A percentile compares a stretch with the other conserved stretches of the same genome.
Conservation (phyloP, 768 basidiomycete species). For the Lanmaoa rubissima region DNA sequence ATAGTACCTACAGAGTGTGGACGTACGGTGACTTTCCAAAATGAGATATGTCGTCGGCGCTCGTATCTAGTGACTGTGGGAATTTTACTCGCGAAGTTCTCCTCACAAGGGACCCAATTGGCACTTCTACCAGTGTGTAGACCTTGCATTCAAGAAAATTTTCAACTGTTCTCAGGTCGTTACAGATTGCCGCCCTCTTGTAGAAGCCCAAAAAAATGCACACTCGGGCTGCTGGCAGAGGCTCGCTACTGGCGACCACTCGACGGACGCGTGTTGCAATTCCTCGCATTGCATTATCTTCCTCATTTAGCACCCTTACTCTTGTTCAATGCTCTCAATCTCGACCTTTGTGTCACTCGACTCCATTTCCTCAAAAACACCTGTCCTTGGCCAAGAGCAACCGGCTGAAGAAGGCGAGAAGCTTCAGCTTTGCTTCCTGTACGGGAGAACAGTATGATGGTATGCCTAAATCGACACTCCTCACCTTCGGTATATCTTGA, state of each 20-base stretch:
- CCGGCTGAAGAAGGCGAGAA: neutral
- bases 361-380: neutral
- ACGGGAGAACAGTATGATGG: slow-evolving; percentile 25
- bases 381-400: neutral
- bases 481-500: slow-evolving; percentile 33
- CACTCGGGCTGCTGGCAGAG: neutral
- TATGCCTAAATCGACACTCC: slow-evolving; percentile 5
- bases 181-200: neutral
- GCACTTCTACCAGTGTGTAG: neutral
- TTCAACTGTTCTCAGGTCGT: neutral
- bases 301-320: neutral
- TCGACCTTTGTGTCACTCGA: neutral
- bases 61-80: slow-evolving; percentile 1
- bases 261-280: slow-evolving; percentile 5
- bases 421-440: neutral
- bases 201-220: neutral
- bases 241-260: neutral
- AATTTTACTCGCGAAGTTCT: neutral
- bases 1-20: too few relatives aligned
- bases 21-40: slow-evolving; percentile 18
- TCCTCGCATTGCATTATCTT: neutral
- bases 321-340: neutral
- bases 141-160: neutral
- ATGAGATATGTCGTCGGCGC: slow-evolving; percentile 21
- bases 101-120: neutral